Conservation (phyloP, 352 stramenopile genomes). For the Globisporangium middletonii region DNA sequence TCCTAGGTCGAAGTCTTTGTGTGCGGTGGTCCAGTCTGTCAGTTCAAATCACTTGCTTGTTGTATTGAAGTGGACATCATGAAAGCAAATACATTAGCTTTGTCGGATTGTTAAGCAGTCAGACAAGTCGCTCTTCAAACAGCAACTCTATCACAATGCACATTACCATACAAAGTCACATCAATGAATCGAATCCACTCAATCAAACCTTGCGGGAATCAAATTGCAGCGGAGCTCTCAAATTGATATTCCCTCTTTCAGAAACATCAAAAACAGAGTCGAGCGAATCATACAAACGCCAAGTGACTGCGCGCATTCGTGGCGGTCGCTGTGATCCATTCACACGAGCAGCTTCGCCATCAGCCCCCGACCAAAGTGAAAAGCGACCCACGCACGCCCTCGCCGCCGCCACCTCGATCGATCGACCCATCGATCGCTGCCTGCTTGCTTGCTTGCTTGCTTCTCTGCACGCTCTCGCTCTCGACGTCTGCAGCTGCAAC, state of each 20-base stretch:
- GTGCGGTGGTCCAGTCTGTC: neutral
- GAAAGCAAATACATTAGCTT: no score
- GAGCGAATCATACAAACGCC: neutral
- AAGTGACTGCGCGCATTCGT: neutral
- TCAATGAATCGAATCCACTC: no score
- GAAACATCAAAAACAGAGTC: neutral
- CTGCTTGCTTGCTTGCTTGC: neutral
- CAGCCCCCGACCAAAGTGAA: neutral
- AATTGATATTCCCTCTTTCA: neutral
- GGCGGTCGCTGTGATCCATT: conserved; percentile 3
- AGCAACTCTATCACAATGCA: no score
- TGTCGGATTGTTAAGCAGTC: no score
- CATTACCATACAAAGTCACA: no score
- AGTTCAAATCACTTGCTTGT: no score
- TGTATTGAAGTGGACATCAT: no score
- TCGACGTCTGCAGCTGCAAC: neutral
- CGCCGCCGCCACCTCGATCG: neutral
- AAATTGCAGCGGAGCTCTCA: no score
- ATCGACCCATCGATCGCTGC: neutral
- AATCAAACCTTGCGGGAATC: no score
- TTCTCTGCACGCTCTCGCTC: neutral
- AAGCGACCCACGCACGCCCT: neutral
- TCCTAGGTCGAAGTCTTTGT: neutral
- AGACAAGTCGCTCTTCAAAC: no score
- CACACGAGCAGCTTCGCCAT: neutral